These are phyloP conservation scores for Penicillium mononematosum DNA, from an alignment of 495 filamentous ascomycete species.

Conservation along the genomic window DNA sequence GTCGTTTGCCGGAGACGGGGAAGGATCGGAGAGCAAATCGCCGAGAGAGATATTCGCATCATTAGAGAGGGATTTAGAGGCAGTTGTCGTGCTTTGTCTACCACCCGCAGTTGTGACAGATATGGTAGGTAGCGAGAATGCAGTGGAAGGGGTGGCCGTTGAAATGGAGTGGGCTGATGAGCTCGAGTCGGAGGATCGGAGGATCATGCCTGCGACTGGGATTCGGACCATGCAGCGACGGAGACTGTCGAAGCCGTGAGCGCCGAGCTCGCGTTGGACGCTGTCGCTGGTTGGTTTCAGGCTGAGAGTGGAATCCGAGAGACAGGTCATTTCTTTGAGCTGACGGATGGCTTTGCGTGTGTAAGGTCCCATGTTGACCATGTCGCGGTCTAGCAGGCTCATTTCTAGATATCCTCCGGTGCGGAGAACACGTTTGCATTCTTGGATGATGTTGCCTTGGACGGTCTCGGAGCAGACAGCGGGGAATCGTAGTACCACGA, in stretches of 20 bases:
- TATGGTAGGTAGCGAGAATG: slow-evolving; percentile 28
- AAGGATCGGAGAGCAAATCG: slow-evolving; percentile 66
- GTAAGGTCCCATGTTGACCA: slow-evolving; percentile 81
- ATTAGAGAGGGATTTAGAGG: slow-evolving; percentile 37
- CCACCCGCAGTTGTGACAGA: slow-evolving; percentile 26
- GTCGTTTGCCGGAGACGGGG: slow-evolving; percentile 57
- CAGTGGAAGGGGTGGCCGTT: slow-evolving; percentile 29
- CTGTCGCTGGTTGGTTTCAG: slow-evolving; percentile 76
- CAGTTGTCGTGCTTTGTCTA: slow-evolving; percentile 21
- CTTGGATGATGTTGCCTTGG: slow-evolving; percentile 78
- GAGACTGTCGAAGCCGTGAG: slow-evolving; percentile 77
- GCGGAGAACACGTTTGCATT: slow-evolving; percentile 87
- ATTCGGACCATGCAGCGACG: slow-evolving; percentile 87
- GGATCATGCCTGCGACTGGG: slow-evolving; percentile 74
- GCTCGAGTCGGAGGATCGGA: slow-evolving; percentile 37
- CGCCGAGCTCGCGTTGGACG: slow-evolving; percentile 71
- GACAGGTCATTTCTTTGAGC: slow-evolving; percentile 73
- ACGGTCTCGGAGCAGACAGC: slow-evolving; percentile 66
- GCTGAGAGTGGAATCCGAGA: slow-evolving; percentile 58
- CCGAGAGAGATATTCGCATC: slow-evolving; percentile 59
- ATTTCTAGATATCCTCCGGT: slow-evolving; percentile 89
- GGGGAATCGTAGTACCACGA: slow-evolving; percentile 87
- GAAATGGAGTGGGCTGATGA: slow-evolving; percentile 36
- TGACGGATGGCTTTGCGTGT: slow-evolving; percentile 72
- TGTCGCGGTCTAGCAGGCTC: slow-evolving; percentile 77